A percentile compares a stretch with the other conserved stretches of the same genome.
Evolutionary conservation across 805 yeast species (phyloP).

Genomic region (Candida lessepsii): DNA sequence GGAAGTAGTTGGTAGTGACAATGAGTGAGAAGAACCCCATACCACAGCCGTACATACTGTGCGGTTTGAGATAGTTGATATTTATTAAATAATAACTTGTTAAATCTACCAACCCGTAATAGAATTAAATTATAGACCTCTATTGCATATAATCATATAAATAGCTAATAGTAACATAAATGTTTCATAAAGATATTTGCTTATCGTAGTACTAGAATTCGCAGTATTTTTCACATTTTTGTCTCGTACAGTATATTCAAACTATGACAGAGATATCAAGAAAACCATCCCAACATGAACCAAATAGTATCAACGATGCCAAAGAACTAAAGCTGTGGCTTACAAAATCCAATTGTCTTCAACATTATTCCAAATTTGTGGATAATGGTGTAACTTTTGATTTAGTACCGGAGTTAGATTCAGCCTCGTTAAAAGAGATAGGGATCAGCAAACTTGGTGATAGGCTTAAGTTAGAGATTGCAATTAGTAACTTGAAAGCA

Average conservation of each 20-base stretch:
- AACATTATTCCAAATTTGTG: conserved; percentile 30
- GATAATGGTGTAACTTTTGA: conserved; percentile 58
- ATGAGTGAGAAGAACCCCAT: too few relatives aligned
- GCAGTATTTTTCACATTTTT: conserved; percentile 1
- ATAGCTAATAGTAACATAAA: neutral
- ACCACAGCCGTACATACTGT: too few relatives aligned
- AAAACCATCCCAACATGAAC: conserved; percentile 5
- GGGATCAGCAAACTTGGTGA: conserved; percentile 84
- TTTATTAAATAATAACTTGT: too few relatives aligned
- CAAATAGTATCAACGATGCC: conserved; percentile 2
- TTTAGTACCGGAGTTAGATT: conserved; percentile 59
- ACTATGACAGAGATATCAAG: conserved; percentile 1
- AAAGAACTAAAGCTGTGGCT: conserved; percentile 38
- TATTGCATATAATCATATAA: too few relatives aligned
- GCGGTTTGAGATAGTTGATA: too few relatives aligned
- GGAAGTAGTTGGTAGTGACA: too few relatives aligned
- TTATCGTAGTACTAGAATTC: neutral
- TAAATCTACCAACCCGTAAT: neutral
- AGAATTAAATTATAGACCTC: neutral
- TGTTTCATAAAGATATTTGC: conserved; percentile 2
- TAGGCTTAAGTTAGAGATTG: conserved; percentile 63
- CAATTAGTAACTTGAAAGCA: conserved; percentile 47
- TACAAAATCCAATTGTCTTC: conserved; percentile 33
- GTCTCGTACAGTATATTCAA: neutral
- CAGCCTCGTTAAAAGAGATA: conserved; percentile 62